These are phyloP conservation scores for Irpex sp. DNA, from an alignment of 1,284 basidiomycete genomes.

Conservation along the genomic window DNA sequence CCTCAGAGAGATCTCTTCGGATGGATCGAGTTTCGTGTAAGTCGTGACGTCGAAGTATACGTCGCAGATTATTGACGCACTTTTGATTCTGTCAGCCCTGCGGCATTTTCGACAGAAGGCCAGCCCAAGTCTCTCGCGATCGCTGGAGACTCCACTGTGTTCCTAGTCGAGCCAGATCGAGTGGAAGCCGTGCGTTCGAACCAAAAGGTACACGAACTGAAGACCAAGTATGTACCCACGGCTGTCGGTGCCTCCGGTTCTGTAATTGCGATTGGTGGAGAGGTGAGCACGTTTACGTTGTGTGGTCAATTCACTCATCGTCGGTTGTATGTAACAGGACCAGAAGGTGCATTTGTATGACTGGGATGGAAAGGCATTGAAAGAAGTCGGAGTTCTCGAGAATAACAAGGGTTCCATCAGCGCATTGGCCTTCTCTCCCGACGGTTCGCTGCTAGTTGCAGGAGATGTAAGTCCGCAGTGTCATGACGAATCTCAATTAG, in stretches of 20 bases:
- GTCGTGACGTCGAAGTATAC: conserved; percentile 20
- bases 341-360: conserved; percentile 70
- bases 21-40: conserved; percentile 49
- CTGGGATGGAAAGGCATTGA: conserved; percentile 62
- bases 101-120: conserved; percentile 43
- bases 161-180: conserved; percentile 63
- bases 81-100: conserved; percentile 34
- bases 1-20: conserved; percentile 58
- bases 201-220: conserved; percentile 58
- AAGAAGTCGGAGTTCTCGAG: conserved; percentile 57
- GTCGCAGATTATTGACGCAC: background rate
- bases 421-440: conserved; percentile 78
- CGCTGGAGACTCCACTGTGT: conserved; percentile 61
- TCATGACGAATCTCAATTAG: conserved; percentile 1
- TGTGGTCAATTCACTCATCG: too few species aligned
- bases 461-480: conserved; percentile 63
- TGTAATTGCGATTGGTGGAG: conserved; percentile 71
- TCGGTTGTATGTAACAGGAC: conserved; percentile 41
- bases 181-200: conserved; percentile 71
- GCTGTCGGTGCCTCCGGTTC: conserved; percentile 51
- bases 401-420: conserved; percentile 73
- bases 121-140: conserved; percentile 77
- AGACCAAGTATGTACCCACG: conserved; percentile 51
- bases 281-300: conserved; percentile 41
- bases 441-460: conserved; percentile 72